These are phyloP conservation scores for Trypanosoma lewisi DNA, from an alignment of 208 protist genomes.

Conservation along the genomic window DNA sequence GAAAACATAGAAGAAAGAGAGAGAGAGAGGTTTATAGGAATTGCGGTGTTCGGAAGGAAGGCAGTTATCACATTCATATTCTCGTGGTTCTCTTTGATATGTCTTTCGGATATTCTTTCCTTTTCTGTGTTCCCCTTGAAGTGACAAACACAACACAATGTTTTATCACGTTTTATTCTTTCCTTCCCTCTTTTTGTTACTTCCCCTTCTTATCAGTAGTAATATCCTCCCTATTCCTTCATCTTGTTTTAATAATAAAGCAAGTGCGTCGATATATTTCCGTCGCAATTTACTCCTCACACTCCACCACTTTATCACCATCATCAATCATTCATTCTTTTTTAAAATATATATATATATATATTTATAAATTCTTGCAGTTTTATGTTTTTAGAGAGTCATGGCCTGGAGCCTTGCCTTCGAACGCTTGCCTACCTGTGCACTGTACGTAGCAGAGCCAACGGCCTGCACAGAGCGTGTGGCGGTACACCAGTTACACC, in stretches of 20 bases:
- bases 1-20: not conserved
- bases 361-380: too few relatives aligned
- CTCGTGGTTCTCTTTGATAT: too few relatives aligned
- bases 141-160: too few relatives aligned
- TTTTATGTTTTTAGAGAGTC: constrained; percentile 58
- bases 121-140: too few relatives aligned
- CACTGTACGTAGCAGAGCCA: constrained; percentile 65
- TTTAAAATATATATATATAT: not conserved
- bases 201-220: too few relatives aligned
- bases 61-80: constrained; percentile 1
- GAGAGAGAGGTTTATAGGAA: not conserved
- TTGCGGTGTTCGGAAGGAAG: too few relatives aligned
- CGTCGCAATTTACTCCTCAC: too few relatives aligned
- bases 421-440: constrained; percentile 79
- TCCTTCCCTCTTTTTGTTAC: not conserved
- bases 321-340: not conserved
- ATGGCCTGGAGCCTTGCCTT: constrained; percentile 51
- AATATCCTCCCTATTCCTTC: too few relatives aligned
- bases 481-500: constrained; percentile 79
- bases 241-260: too few relatives aligned
- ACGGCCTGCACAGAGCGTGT: constrained; percentile 71
- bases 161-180: not conserved
- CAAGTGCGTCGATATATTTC: too few relatives aligned
- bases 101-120: not conserved
- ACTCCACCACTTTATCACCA: too few relatives aligned